A percentile compares a stretch with the other conserved stretches of the same genome.
These are phyloP conservation scores for Mycena vulgaris DNA, from an alignment of 768 basidiomycete genomes.

Conservation along the genomic window DNA sequence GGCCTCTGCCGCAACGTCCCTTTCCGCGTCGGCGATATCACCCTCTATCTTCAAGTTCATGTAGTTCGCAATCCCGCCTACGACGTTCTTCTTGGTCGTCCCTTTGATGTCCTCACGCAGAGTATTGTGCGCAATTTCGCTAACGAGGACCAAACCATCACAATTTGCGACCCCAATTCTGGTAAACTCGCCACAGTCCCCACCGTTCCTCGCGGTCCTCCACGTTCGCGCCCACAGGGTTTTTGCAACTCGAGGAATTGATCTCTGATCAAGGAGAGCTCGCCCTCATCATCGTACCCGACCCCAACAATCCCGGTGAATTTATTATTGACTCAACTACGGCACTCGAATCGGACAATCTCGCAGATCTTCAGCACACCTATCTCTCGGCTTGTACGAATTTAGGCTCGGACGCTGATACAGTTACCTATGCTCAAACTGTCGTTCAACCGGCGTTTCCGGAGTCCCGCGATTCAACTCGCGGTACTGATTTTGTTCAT, in stretches of 20 bases:
- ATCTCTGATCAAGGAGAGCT: conserved; percentile 26
- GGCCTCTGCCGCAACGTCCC: conserved; percentile 34
- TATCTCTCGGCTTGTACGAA: conserved; percentile 25
- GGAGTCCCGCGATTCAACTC: conserved; percentile 28
- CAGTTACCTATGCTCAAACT: conserved; percentile 11
- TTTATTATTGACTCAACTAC: conserved; percentile 19
- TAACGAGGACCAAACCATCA: conserved; percentile 19
- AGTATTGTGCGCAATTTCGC: conserved; percentile 16
- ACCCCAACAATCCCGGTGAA: background rate
- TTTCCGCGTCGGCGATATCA: conserved; percentile 27
- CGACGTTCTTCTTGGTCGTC: conserved; percentile 29
- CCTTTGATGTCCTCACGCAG: conserved; percentile 24
- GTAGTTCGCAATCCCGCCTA: conserved; percentile 30
- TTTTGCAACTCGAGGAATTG: conserved; percentile 21
- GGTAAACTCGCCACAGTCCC: conserved; percentile 12
- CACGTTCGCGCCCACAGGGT: background rate
- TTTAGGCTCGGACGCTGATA: conserved; percentile 4
- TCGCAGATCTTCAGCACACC: background rate
- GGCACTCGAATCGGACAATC: conserved; percentile 18
- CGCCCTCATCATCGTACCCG: conserved; percentile 1
- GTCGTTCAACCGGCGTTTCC: conserved; percentile 27
- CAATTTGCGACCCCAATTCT: conserved; percentile 22
- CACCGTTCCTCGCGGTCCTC: conserved; percentile 17
- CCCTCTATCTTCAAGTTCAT: conserved; percentile 30
- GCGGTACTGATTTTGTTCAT: background rate